A percentile compares a stretch with the other conserved stretches of the same genome.
Evolutionary conservation across 1,284 basidiomycete genomes (phyloP).

Genomic region (Leccinum pachyderme): DNA sequence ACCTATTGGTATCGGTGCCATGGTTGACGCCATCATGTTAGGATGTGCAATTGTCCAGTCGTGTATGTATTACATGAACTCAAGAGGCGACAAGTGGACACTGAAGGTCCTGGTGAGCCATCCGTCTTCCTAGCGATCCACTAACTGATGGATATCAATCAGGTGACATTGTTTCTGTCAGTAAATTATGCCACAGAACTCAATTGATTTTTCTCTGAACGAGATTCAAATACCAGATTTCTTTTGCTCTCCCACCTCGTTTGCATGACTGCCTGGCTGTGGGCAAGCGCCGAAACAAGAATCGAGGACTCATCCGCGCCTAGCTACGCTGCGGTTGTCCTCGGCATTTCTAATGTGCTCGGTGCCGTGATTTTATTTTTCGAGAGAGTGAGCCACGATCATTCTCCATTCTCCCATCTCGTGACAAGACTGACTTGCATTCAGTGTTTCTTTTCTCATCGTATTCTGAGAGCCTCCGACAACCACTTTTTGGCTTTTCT

Average conservation of each 20-base stretch:
- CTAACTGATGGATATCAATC: slow-evolving; percentile 4
- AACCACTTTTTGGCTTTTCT: slow-evolving; percentile 16
- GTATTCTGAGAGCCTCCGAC: slow-evolving; percentile 15
- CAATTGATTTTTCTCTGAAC: slow-evolving; percentile 4
- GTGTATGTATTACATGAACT: slow-evolving; percentile 26
- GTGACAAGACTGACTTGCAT: background rate
- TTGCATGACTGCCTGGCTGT: slow-evolving; percentile 21
- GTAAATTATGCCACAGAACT: slow-evolving; percentile 2
- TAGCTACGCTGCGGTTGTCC: slow-evolving; percentile 11
- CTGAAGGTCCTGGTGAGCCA: slow-evolving; percentile 19
- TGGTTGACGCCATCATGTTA: slow-evolving; percentile 25
- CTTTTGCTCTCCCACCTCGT: slow-evolving; percentile 19
- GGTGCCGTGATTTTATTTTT: slow-evolving; percentile 19
- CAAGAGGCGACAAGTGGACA: slow-evolving; percentile 10
- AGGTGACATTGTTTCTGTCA: slow-evolving; percentile 24
- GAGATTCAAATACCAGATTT: slow-evolving; percentile 8
- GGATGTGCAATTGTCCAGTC: slow-evolving; percentile 27
- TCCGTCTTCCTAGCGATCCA: background rate
- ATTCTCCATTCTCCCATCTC: background rate
- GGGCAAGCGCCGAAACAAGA: slow-evolving; percentile 9
- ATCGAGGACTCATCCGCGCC: slow-evolving; percentile 5
- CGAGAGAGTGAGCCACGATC: slow-evolving; percentile 14
- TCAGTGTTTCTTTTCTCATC: slow-evolving; percentile 25
- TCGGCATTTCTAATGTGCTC: slow-evolving; percentile 20
- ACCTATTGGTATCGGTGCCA: slow-evolving; percentile 22